Base-by-base conservation (phyloP, 2,329 filamentous ascomycete genomes). In the Chaetomium olivaceum region DNA sequence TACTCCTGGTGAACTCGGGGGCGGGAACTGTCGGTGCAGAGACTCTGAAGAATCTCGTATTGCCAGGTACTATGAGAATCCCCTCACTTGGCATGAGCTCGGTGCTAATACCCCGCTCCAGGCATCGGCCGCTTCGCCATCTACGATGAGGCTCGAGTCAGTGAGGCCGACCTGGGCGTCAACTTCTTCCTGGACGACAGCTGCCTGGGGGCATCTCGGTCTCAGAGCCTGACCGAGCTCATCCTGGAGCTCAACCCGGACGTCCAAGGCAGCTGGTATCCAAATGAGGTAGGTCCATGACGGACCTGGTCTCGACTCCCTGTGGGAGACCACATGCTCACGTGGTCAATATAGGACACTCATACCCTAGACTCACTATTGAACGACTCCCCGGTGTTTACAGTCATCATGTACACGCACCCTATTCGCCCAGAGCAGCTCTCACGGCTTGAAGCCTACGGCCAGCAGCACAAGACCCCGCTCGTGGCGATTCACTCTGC, bases 111-210 rank as follows among this genome's bases (percentile, higher is more conserved):
- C 16, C 23, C n/a, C 46, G 36, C 48, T 55, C 25, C 54, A 89
- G 89, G 93, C 3, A 91, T 98, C 72, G 96, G 95, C 9, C 87
- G 88, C 29, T 99, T 97, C 76, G 96, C 92, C 0, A 96, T 99
- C 68, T 89, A 91, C 61, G 95, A 99, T 73, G 88, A 90, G 7
- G 86, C 88, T 1, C 77, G 84, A 2, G 93, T 99, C n/a, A 82
- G 81, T 1, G 89, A 96, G 71, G 83, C 88, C 51, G 95, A 99
- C 73, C 81, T 99, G 50, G 95, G 96, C 4, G 90, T 97, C 68
- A 99, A 99, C 79, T 99, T 99, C 83, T 99, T 99, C 74, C 82
- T 99, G 0, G 92, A 97, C 67, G 88, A 95, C 72, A 81, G 83
- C 58, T 90, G 88, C 69, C 76, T 96, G 46, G 93, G 93, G 61